Evolutionary conservation across 148 eudicot genomes (phyloP), one percentile per base, ranked within the genome.

Genomic region (Dysphania ambrosioides): DNA sequence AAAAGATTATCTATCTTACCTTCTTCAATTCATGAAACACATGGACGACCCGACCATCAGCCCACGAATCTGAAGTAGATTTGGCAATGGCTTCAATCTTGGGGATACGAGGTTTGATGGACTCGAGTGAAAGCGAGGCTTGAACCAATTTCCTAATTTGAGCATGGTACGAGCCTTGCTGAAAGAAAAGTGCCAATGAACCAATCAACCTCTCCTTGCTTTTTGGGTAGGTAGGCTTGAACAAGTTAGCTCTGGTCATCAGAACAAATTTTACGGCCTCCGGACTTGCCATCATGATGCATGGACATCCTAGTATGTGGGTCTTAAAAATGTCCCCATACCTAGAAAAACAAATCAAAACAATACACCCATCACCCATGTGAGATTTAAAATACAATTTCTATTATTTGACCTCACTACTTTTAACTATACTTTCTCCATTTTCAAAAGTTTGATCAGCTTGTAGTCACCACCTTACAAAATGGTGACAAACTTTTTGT

Each of bases 281-380:
- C 0, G 93, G 97, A 75, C 83, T 87, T 10, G 93, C 90, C 62
- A 94, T 31, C 98, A 89, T 91, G 64, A 91, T 81, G 79, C 97
- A 94, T 31, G 93, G 97, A 68, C 85, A 91, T n/a, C 98, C 98
- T 68, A 91, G 85, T 69, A 94, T 83, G 77, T 83, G 90, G 30
- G 89, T 94, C 82, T 91, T 94, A 85, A 94, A 94, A 62, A 94
- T 78, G 12, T 94, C 92, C 35, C 98, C 98, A 68, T 89, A 91
- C 82, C 98, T 91, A 86, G 6, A 62, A 8, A 26, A 16, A 47
- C 3, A 13, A 15, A 16, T 47, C 21, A 47, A 47, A 16, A 47
- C 53, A 47, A 47, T 4, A 47, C 53, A 47, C 53, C 53, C 21
- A 47, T 15, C 53, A 47, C 53, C 53, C 21, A 47, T 15, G 1